Conservation (phyloP, 805 yeast species). For the Yarrowia keelungensis region DNA sequence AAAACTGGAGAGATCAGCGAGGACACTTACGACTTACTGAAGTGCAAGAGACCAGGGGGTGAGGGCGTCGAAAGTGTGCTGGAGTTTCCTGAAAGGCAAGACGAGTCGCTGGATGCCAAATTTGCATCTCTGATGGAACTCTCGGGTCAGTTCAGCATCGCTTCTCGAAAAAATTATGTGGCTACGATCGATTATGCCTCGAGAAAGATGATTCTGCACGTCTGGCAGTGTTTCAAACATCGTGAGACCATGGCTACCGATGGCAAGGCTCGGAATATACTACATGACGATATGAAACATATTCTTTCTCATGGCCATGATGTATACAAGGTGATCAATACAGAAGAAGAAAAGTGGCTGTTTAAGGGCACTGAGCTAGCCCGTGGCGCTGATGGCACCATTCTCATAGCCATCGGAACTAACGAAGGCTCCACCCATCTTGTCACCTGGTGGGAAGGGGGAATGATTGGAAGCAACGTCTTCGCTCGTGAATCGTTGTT, state of each 20-base stretch:
- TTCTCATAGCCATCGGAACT: not conserved
- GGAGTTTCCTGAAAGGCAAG: not conserved
- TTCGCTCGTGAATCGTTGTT: not conserved
- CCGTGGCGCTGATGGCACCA: not conserved
- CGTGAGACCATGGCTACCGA: not conserved
- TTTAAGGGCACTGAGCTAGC: not conserved
- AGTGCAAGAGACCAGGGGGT: not conserved
- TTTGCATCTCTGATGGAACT: constrained; percentile 1
- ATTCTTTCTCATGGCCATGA: constrained; percentile 13
- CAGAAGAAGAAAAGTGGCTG: not conserved
- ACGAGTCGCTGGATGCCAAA: not conserved
- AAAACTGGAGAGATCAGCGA: not conserved
- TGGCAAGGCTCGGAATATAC: not conserved
- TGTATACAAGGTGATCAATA: constrained; percentile 1
- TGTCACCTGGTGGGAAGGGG: constrained; percentile 10
- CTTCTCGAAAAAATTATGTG: not conserved
- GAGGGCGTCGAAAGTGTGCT: not conserved
- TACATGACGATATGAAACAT: not conserved
- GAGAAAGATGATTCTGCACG: constrained; percentile 11
- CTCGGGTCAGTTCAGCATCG: not conserved
- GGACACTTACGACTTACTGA: not conserved
- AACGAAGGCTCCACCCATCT: too few species aligned
- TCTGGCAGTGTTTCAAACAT: constrained; percentile 14
- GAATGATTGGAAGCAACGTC: not conserved
- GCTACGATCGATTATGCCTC: not conserved